Base-by-base conservation (phyloP, 495 filamentous ascomycete species). In the Penicillium maclennaniae region DNA sequence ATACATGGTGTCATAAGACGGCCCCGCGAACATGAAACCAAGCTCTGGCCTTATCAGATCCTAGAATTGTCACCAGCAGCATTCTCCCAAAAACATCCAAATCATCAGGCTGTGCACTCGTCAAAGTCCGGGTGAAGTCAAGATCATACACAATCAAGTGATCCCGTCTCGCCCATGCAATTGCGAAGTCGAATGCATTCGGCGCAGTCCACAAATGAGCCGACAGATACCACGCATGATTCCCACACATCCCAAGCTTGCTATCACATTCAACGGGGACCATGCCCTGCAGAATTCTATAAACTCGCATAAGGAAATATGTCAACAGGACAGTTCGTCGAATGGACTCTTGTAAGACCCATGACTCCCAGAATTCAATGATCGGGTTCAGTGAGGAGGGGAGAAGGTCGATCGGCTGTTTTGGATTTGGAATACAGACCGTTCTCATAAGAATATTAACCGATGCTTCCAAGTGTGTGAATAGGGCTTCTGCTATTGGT, bases 61-160 rank as follows among this genome's bases (percentile, higher is more conserved):
- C 77, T 53, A 76, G 42, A 8, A 66, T 15, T 7, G 69, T 65
- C 6, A 71, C 69, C 51, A 82, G 53, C 1, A 79, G 20, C 56
- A 82, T 77, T 39, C 62, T 68, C 1, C 71, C 75, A 61, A 78
- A 75, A 16, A 53, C 21, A 61, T 79, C 79, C n/a, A 82, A 51
- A 57, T 82, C 79, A 25, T 71, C 68, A 4, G 70, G 62, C 16
- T 59, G 51, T 0, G 74, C 77, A 7, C 55, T 58, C 1, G 49
- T 17, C 10, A 79, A 45, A 1, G 69, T 51, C 7, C 55, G 58
- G 0, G 49, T 53, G 31, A 76, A 73, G 47, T 77, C 65, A n/a
- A 67, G 51, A 51, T 74, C 67, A 16, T 55, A 55, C 1, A 78
- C 68, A 15, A 80, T 45, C 40, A 73, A 73, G 47, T 78, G 77